A percentile compares a stretch with the other conserved stretches of the same genome.
phyloP scores from a whole-genome alignment of 2,329 filamentous ascomycete genomes.

The Talaromyces sp. region DNA sequence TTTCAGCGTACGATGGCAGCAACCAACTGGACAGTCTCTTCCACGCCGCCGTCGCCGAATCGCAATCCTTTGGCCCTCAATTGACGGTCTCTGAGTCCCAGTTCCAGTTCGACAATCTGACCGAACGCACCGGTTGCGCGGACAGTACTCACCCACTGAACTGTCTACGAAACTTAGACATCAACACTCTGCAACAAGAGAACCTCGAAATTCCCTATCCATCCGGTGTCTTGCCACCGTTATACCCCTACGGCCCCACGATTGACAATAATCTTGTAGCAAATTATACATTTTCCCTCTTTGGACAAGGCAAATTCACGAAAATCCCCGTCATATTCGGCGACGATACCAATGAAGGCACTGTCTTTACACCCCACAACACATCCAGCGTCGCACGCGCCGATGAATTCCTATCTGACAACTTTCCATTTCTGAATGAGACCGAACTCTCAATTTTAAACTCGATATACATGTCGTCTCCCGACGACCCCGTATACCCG shows the following conservation, averaged over 20 bases:
- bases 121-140: constrained; percentile 48
- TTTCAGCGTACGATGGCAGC: constrained; percentile 52
- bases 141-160: constrained; percentile 40
- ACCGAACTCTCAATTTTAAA: constrained; percentile 53
- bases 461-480: constrained; percentile 52
- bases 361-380: constrained; percentile 53
- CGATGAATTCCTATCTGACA: constrained; percentile 54
- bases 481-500: constrained; percentile 44
- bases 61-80: constrained; percentile 51
- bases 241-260: constrained; percentile 52
- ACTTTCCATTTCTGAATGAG: constrained; percentile 55
- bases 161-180: constrained; percentile 49
- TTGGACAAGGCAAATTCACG: constrained; percentile 48
- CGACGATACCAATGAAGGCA: constrained; percentile 63
- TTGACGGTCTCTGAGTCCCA: constrained; percentile 49
- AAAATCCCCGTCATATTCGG: constrained; percentile 55
- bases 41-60: constrained; percentile 52
- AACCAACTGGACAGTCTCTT: constrained; percentile 46
- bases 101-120: constrained; percentile 51
- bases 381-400: constrained; percentile 49
- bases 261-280: constrained; percentile 51
- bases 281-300: constrained; percentile 49
- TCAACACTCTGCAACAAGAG: constrained; percentile 42
- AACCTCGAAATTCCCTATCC: constrained; percentile 49
- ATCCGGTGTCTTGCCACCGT: constrained; percentile 39